Evolutionary conservation across 2,329 filamentous ascomycete genomes (phyloP).

Genomic region (Pestalotiopsis sp.): DNA sequence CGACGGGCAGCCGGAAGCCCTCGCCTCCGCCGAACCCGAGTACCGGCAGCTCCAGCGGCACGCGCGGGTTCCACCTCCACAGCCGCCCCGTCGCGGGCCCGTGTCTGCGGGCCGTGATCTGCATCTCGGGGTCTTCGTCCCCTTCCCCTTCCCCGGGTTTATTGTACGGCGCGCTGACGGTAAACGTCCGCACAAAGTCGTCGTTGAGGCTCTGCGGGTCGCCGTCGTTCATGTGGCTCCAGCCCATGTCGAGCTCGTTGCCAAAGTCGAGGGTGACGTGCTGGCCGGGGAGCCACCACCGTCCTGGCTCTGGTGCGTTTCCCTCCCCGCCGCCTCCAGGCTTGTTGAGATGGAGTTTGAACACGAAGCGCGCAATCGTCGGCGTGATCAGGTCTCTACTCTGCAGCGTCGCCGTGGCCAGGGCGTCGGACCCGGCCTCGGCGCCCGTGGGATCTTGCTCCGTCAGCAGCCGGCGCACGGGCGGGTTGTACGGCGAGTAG

Average conservation of each 20-base stretch:
- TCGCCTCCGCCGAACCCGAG: conserved; percentile 72
- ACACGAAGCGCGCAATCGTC: conserved; percentile 66
- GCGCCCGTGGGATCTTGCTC: conserved; percentile 47
- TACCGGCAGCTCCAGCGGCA: conserved; percentile 65
- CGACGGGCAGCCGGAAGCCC: conserved; percentile 39
- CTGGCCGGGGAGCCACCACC: conserved; percentile 68
- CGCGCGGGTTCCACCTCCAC: conserved; percentile 56
- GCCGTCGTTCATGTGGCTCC: conserved; percentile 81
- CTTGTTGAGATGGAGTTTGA: conserved; percentile 34
- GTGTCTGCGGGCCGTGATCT: conserved; percentile 73
- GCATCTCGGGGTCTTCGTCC: conserved; percentile 52
- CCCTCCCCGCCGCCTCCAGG: neutral
- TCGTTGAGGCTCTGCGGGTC: conserved; percentile 83
- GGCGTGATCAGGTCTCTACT: conserved; percentile 65
- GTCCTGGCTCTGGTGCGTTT: conserved; percentile 18
- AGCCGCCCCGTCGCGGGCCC: conserved; percentile 71
- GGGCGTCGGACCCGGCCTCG: conserved; percentile 2
- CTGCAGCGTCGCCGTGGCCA: conserved; percentile 56
- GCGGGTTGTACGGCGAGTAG: conserved; percentile 79
- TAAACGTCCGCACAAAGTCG: conserved; percentile 83
- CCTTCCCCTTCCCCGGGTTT: conserved; percentile 22
- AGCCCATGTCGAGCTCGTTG: conserved; percentile 70
- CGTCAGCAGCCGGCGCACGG: conserved; percentile 63
- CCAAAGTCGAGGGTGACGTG: conserved; percentile 78
- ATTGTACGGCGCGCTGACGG: conserved; percentile 63